Percentiles rank a stretch among this genome's conserved stretches.
phyloP scores from a whole-genome alignment of 2,329 filamentous ascomycete species.

The Talaromyces funiculosus region DNA sequence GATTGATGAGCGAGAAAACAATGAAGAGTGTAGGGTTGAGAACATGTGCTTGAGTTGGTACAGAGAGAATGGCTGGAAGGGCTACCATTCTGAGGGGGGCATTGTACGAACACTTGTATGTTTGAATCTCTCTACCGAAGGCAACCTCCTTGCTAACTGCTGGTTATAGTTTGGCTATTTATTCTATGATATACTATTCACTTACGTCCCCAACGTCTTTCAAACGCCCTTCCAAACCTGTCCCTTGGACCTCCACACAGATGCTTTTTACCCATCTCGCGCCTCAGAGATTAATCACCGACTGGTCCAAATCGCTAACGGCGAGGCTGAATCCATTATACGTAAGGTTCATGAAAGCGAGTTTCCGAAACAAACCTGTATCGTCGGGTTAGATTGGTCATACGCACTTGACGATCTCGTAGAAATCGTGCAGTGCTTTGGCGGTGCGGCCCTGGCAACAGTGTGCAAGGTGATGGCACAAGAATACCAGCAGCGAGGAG shows the following conservation, averaged over 20 bases:
- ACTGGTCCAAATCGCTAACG: slow-evolving; percentile 81
- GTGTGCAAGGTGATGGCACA: slow-evolving; percentile 93
- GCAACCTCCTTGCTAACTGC: not conserved
- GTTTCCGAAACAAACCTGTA: slow-evolving; percentile 66
- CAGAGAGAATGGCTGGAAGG: slow-evolving; percentile 79
- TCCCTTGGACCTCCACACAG: slow-evolving; percentile 85
- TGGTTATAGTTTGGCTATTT: slow-evolving; percentile 64
- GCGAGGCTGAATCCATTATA: slow-evolving; percentile 63
- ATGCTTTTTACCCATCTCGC: slow-evolving; percentile 83
- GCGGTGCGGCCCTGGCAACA: slow-evolving; percentile 70
- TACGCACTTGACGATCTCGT: slow-evolving; percentile 72
- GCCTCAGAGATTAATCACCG: slow-evolving; percentile 83
- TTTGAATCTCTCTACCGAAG: not conserved
- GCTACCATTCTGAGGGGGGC: slow-evolving; percentile 87
- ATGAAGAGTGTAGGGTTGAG: slow-evolving; percentile 79
- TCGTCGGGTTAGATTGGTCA: slow-evolving; percentile 89
- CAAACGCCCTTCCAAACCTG: slow-evolving; percentile 93
- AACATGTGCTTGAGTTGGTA: slow-evolving; percentile 90
- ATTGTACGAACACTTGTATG: slow-evolving; percentile 74
- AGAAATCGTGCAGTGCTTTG: slow-evolving; percentile 73
- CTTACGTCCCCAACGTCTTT: slow-evolving; percentile 93
- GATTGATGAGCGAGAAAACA: slow-evolving; percentile 68
- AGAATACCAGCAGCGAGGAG: slow-evolving; percentile 82
- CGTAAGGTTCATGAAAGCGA: slow-evolving; percentile 63
- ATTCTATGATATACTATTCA: slow-evolving; percentile 88